phyloP scores from a whole-genome alignment of 2,329 filamentous ascomycete genomes.

The Penicillium frequentans region DNA sequence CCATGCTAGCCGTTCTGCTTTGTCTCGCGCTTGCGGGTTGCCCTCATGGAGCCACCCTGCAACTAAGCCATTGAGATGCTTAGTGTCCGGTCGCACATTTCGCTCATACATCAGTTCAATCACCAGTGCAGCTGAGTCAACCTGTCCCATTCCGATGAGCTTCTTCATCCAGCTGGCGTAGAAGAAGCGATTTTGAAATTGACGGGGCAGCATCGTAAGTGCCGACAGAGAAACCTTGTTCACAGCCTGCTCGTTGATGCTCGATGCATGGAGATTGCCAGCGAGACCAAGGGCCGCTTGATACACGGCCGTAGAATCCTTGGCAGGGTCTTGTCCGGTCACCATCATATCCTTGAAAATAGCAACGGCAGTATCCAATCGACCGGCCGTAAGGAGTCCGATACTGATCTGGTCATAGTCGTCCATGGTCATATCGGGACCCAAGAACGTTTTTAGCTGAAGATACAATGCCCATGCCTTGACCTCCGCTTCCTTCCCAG shows the following conservation, averaged over 20 bases:
- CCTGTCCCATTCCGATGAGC: constrained; percentile 69
- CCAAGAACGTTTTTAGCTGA: constrained; percentile 62
- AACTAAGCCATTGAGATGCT: constrained; percentile 80
- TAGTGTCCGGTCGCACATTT: constrained; percentile 66
- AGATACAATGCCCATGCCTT: constrained; percentile 69
- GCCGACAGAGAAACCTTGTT: constrained; percentile 51
- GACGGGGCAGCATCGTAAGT: constrained; percentile 53
- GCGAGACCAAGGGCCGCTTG: constrained; percentile 40
- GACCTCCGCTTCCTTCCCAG: constrained; percentile 50
- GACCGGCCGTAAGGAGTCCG: constrained; percentile 66
- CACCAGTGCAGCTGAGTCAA: constrained; percentile 70
- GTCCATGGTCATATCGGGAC: constrained; percentile 62
- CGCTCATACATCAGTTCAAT: constrained; percentile 72
- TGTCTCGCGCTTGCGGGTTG: constrained; percentile 53
- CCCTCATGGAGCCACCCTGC: constrained; percentile 72
- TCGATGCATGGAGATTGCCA: constrained; percentile 42
- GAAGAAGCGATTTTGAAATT: constrained; percentile 72
- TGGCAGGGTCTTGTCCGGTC: constrained; percentile 49
- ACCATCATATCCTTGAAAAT: constrained; percentile 91
- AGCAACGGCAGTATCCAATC: constrained; percentile 67
- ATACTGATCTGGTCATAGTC: constrained; percentile 76
- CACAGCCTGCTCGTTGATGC: constrained; percentile 44
- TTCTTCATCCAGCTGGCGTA: constrained; percentile 87
- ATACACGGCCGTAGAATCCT: constrained; percentile 49
- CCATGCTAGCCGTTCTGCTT: constrained; percentile 71